phyloP scores from a whole-genome alignment of 2,329 filamentous ascomycete species.

The Nigrograna mackinnonii region DNA sequence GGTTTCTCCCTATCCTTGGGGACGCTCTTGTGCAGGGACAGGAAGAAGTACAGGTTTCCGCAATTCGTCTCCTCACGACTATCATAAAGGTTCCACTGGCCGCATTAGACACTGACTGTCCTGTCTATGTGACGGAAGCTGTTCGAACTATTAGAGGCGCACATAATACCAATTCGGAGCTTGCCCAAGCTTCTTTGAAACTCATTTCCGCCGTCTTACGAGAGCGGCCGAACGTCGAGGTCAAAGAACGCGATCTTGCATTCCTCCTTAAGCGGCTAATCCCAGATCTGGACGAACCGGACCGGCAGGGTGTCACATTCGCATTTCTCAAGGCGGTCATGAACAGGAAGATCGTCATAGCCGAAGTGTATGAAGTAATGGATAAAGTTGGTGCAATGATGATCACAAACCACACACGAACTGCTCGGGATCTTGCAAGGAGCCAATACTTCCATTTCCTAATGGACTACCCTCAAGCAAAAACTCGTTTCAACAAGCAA shows the following conservation, averaged over 20 bases:
- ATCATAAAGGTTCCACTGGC: slow-evolving; percentile 82
- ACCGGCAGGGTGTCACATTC: slow-evolving; percentile 91
- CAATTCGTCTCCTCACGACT: slow-evolving; percentile 81
- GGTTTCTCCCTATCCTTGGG: slow-evolving; percentile 86
- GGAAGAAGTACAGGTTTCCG: slow-evolving; percentile 89
- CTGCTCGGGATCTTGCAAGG: slow-evolving; percentile 83
- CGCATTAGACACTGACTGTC: slow-evolving; percentile 69
- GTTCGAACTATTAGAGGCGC: slow-evolving; percentile 78
- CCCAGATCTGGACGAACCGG: slow-evolving; percentile 88
- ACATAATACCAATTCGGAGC: slow-evolving; percentile 77
- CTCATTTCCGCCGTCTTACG: slow-evolving; percentile 82
- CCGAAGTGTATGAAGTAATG: slow-evolving; percentile 86
- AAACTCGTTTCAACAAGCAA: slow-evolving; percentile 86
- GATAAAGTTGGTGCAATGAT: slow-evolving; percentile 84
- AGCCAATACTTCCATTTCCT: slow-evolving; percentile 94
- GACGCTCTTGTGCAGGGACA: slow-evolving; percentile 83
- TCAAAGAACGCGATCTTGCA: slow-evolving; percentile 82
- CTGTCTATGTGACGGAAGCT: slow-evolving; percentile 83
- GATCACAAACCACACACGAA: slow-evolving; percentile 92
- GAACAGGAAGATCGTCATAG: slow-evolving; percentile 81
- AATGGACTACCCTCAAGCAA: slow-evolving; percentile 90
- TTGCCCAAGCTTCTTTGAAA: slow-evolving; percentile 87
- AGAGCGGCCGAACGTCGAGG: slow-evolving; percentile 73
- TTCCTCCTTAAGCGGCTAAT: slow-evolving; percentile 81
- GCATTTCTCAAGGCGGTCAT: slow-evolving; percentile 90